phyloP scores from a whole-genome alignment of 108 stramenopile species.

The Pseudonitzschia pungens region DNA sequence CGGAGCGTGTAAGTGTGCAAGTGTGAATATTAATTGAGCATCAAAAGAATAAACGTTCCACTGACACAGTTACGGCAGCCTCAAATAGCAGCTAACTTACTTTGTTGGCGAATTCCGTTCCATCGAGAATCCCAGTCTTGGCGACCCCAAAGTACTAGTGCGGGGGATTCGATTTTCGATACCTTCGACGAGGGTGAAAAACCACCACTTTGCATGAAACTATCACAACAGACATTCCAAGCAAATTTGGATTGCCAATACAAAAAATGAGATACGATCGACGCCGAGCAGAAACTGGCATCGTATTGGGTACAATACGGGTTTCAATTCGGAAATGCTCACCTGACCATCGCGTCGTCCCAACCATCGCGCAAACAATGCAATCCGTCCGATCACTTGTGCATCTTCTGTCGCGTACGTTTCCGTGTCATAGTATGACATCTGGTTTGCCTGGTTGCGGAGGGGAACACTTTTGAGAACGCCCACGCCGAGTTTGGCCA shows the following conservation, averaged over 20 bases:
- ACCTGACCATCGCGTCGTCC: conserved; percentile 73
- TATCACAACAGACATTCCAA: background rate
- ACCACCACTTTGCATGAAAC: conserved; percentile 84
- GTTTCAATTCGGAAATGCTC: background rate
- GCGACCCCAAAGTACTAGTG: conserved; percentile 90
- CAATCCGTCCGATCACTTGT: conserved; percentile 73
- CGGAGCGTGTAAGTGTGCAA: background rate
- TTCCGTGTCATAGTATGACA: conserved; percentile 76
- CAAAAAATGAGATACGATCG: too few relatives aligned
- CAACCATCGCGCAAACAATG: conserved; percentile 86
- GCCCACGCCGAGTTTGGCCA: conserved; percentile 73
- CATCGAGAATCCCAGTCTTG: conserved; percentile 91
- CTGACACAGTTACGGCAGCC: background rate
- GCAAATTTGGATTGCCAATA: background rate
- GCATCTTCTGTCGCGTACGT: conserved; percentile 89
- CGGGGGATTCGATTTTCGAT: conserved; percentile 51
- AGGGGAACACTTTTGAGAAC: conserved; percentile 77
- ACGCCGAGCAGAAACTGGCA: too few relatives aligned
- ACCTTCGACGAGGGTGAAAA: conserved; percentile 83
- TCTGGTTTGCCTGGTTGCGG: conserved; percentile 74
- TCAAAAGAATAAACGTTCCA: background rate
- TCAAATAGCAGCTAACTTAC: background rate
- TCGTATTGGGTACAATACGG: too few relatives aligned
- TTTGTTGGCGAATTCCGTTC: conserved; percentile 74
- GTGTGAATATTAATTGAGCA: background rate